Percentiles rank a stretch among this genome's conserved stretches.
Conservation (phyloP, 2,329 filamentous ascomycete genomes). For the Colletotrichum endophyticum region DNA sequence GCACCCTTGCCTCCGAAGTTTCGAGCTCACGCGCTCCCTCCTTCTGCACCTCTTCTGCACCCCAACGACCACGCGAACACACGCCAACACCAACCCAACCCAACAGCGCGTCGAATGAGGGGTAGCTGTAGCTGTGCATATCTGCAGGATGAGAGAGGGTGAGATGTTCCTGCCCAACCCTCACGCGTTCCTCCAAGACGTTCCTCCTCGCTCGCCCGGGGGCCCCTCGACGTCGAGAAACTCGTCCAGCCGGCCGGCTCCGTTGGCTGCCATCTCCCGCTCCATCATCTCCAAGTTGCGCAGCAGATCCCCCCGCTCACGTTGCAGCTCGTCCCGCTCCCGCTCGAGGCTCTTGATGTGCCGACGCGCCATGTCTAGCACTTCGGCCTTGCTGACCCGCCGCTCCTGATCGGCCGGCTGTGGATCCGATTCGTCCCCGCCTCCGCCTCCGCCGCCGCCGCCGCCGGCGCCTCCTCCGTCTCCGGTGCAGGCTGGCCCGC, state of each 20-base stretch:
- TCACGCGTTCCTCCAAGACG: constrained; percentile 6
- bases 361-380: constrained; percentile 36
- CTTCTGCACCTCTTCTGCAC: not conserved
- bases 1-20: constrained; percentile 14
- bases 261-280: constrained; percentile 1
- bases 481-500: not conserved
- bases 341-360: constrained; percentile 37
- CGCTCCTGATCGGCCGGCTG: constrained; percentile 26
- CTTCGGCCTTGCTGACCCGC: constrained; percentile 39
- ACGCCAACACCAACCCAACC: not conserved
- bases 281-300: constrained; percentile 11
- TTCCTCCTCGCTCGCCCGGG: not conserved
- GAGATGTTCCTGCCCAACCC: not conserved
- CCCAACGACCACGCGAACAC: not conserved
- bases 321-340: constrained; percentile 30
- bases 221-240: constrained; percentile 3
- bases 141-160: not conserved
- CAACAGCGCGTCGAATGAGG: not conserved
- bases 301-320: constrained; percentile 31
- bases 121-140: not conserved
- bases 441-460: not conserved
- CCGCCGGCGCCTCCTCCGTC: not conserved
- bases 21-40: not conserved
- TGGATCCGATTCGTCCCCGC: constrained; percentile 8
- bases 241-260: not conserved